Conservation (phyloP, 2,329 filamentous ascomycete species). For the Neurospora sp. region DNA sequence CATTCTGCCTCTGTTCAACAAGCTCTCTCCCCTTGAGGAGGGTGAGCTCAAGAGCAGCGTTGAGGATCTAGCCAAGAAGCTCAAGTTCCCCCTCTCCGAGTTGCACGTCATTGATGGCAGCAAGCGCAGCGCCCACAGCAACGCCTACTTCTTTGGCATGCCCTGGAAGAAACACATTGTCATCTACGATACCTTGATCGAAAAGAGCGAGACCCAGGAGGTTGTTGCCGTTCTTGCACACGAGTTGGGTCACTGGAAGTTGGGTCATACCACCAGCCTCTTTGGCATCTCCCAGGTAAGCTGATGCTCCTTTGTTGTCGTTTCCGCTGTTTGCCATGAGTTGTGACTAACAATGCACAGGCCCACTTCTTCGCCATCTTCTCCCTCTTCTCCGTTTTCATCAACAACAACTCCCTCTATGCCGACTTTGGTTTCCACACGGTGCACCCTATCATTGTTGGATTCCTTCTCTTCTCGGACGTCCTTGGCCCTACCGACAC, state of each 20-base stretch:
- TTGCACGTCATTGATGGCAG: slow-evolving; percentile 91
- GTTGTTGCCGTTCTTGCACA: slow-evolving; percentile 92
- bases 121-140: slow-evolving; percentile 80
- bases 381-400: slow-evolving; percentile 89
- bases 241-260: slow-evolving; percentile 93
- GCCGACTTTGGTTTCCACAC: slow-evolving; percentile 79
- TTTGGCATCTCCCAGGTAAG: slow-evolving; percentile 75
- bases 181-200: slow-evolving; percentile 94
- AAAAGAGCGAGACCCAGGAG: slow-evolving; percentile 86
- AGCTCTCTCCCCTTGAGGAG: slow-evolving; percentile 81
- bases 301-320: neutral
- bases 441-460: slow-evolving; percentile 85
- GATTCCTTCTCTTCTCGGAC: slow-evolving; percentile 95
- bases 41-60: slow-evolving; percentile 82
- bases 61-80: slow-evolving; percentile 68
- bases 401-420: slow-evolving; percentile 90
- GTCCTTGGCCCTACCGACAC: slow-evolving; percentile 90
- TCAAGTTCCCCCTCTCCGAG: slow-evolving; percentile 87
- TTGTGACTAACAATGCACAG: slow-evolving; percentile 35
- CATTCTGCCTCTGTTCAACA: slow-evolving; percentile 96
- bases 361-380: slow-evolving; percentile 96
- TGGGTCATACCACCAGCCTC: slow-evolving; percentile 87
- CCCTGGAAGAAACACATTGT: slow-evolving; percentile 99
- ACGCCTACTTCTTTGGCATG: slow-evolving; percentile 92
- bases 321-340: neutral